Base-by-base conservation (phyloP, 805 yeast species). In the Lachancea dasiensis region DNA sequence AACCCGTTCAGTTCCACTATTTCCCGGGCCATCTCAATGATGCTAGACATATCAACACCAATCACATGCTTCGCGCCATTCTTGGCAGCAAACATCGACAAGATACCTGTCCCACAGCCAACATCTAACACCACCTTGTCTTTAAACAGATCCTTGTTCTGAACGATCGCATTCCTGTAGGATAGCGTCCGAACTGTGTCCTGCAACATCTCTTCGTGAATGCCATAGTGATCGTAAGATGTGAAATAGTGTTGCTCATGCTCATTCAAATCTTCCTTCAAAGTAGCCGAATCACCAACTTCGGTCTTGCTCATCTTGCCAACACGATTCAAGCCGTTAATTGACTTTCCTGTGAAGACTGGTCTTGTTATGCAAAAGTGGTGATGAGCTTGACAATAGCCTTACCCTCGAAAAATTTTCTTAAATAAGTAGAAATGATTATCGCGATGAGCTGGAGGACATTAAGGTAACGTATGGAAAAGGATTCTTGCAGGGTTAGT, bases 11-110 rank as follows among this genome's bases (percentile, higher is more conserved):
- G 66, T 21, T 76, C 77, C 27, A 86, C 83, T 46, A 92, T 86
- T 60, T 89, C 77, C 55, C 76, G 77, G n/a, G 98, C 99, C 87
- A 86, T 87, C 47, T 81, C 94, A 51, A 94, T 92, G 61, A 92
- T 92, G 60, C 84, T 84, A 17, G 96, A 86, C 89, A 89, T 87
- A 65, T 92, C 99, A 39, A 92, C 97, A 34, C 95, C 95, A 62
- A 87, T 82, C 38, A 92, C 98, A 58, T 87, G 97, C 62, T 87
- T 86, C 46, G 98, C 98, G 48, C 98, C 99, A n/a, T 97, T 95
- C 58, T 81, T 81, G 35, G 90, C 96, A 13, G 97, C 97, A 70
- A 92, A 92, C 95, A 92, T 86, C 18, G 97, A 89, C 46, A 92
- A 68, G 49, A 92, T 87, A 51, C 98, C 99, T 15, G 98, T 92